Evolutionary conservation across 768 basidiomycete genomes (phyloP).

Genomic region (Gelatoporia subvermispora): DNA sequence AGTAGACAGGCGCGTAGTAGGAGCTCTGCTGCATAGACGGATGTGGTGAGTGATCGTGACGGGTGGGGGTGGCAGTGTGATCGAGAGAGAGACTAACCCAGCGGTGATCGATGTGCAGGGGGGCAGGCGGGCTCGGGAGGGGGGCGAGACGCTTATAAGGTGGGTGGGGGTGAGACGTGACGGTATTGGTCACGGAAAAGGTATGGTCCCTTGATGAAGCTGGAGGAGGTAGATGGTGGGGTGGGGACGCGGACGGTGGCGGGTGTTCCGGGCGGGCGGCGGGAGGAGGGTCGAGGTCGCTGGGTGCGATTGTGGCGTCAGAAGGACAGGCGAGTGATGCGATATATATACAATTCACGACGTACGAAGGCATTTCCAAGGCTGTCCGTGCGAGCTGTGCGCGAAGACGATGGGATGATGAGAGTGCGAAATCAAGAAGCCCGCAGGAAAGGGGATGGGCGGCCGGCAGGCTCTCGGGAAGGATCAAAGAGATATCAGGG

Average conservation of each 20-base stretch:
- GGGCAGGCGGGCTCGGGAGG: neutral
- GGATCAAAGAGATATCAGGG: conserved; percentile 10
- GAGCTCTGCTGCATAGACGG: neutral
- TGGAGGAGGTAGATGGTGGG: conserved; percentile 1
- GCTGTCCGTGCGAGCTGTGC: conserved; percentile 21
- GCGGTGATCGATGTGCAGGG: conserved; percentile 12
- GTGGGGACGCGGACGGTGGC: conserved; percentile 6
- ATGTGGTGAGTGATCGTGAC: conserved; percentile 13
- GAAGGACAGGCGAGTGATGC: conserved; percentile 11
- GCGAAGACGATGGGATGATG: conserved; percentile 22
- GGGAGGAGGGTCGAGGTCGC: conserved; percentile 10
- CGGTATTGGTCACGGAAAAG: neutral
- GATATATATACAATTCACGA: conserved; percentile 18
- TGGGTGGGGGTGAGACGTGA: neutral
- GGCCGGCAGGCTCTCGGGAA: conserved; percentile 1
- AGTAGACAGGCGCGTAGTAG: conserved; percentile 5
- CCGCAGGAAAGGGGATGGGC: neutral
- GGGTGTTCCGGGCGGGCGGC: conserved; percentile 8
- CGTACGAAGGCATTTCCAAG: conserved; percentile 20
- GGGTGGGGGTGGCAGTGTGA: conserved; percentile 8
- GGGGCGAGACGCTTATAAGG: neutral
- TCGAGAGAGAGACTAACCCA: conserved; percentile 14
- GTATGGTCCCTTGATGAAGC: neutral
- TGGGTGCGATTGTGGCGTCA: conserved; percentile 13
- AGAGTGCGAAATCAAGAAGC: conserved; percentile 7